Evolutionary conservation across 2,329 filamentous ascomycete genomes (phyloP).

Genomic region (Xylaria polymorpha): DNA sequence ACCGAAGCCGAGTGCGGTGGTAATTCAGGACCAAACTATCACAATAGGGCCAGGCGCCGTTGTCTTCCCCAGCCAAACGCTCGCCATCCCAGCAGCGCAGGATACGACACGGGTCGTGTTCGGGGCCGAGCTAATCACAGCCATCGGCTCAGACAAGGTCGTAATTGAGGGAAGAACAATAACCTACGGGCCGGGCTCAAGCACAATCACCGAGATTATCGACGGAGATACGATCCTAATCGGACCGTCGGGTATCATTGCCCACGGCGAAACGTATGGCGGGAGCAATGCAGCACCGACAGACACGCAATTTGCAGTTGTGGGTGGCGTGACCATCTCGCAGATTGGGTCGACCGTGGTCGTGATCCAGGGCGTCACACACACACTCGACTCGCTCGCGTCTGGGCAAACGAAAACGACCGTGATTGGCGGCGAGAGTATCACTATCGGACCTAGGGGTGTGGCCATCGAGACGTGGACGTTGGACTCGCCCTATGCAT

Average conservation of each 20-base stretch:
- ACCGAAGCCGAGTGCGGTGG: slow-evolving; percentile 52
- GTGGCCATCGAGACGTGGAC: slow-evolving; percentile 60
- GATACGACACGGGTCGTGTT: slow-evolving; percentile 58
- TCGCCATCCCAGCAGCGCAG: slow-evolving; percentile 52
- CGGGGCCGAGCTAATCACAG: slow-evolving; percentile 62
- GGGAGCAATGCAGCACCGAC: slow-evolving; percentile 53
- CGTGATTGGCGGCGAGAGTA: slow-evolving; percentile 60
- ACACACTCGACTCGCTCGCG: slow-evolving; percentile 57
- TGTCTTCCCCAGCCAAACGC: slow-evolving; percentile 52
- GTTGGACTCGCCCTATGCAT: slow-evolving; percentile 59
- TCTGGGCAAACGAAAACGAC: slow-evolving; percentile 56
- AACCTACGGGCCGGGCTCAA: slow-evolving; percentile 56
- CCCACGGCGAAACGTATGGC: slow-evolving; percentile 58
- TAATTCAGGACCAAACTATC: slow-evolving; percentile 45
- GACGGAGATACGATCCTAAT: slow-evolving; percentile 64
- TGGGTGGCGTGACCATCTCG: slow-evolving; percentile 65
- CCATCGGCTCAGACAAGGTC: slow-evolving; percentile 55
- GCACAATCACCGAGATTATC: slow-evolving; percentile 54
- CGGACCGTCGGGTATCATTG: slow-evolving; percentile 57
- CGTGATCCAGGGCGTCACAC: slow-evolving; percentile 62
- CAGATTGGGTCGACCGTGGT: slow-evolving; percentile 61
- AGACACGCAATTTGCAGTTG: slow-evolving; percentile 58
- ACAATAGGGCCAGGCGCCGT: slow-evolving; percentile 50
- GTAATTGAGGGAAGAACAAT: slow-evolving; percentile 58
- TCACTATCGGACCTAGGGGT: slow-evolving; percentile 64